Evolutionary conservation across 75 land plant genomes (phyloP), one percentile per base, ranked within the genome.

Genomic region (Pinus tabuliformis): DNA sequence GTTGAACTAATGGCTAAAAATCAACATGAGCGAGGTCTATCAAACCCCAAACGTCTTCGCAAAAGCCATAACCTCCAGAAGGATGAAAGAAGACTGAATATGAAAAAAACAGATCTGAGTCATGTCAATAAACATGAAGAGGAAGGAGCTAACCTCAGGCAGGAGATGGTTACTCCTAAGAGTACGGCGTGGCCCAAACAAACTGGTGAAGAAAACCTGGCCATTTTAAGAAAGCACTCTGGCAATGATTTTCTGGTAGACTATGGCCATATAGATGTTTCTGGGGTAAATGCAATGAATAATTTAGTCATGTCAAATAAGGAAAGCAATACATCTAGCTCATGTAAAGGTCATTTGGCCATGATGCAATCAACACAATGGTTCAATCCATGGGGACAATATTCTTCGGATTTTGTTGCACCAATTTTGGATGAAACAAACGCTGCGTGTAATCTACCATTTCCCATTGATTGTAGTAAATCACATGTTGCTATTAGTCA

Each of bases 1-100:
- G 49, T 66, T 6, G 70, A 66, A 18, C n/a, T 66, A 66, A 66
- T 66, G 70, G 49, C 70, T 39, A 66, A 37, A 66, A 66, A 39
- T 39, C 49, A 66, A 66, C 45, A 45, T 66, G 42, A 66, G 39
- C 70, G 49, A 66, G 45, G 45, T 66, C 20, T 39, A 66, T 66
- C 70, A 20, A 14, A 39, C 36, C 6, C 49, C 49, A 42, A 42
- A 42, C 49, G 6, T 42, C 49, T 18, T 66, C 18, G 5, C 3
- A 66, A 66, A 20, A 66, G 20, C 5, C 49, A 39, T 39, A 37
- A 66, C 17, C 36, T 39, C 6, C 36, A 66, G 70, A 66, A 18
- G 70, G 70, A 66, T 39, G 49, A 66, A 20, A 36, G 45, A 9
- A 37, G 70, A 39, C n/a, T 39, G 70, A 66, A 66, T 17, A 37